A percentile compares a stretch with the other conserved stretches of the same genome.
These are phyloP conservation scores for Neofusicoccum kwambonambiense DNA, from an alignment of 2,329 filamentous ascomycete genomes.

Conservation along the genomic window DNA sequence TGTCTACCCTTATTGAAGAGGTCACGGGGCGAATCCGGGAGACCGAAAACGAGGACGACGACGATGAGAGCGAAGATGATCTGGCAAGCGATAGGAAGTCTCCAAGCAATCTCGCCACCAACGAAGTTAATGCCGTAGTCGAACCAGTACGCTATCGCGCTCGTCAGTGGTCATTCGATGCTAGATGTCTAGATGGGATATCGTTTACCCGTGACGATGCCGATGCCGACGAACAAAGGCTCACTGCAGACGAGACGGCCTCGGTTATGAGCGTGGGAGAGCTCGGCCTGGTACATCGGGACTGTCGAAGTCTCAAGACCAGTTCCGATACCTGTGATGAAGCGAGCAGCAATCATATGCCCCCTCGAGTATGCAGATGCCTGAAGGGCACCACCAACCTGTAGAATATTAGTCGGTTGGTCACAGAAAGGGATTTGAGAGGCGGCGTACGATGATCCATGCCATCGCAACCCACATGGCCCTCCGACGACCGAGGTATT, in stretches of 20 bases:
- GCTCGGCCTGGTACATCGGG: constrained; percentile 55
- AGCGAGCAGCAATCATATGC: constrained; percentile 53
- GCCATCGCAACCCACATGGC: constrained; percentile 33
- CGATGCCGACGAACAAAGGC: constrained; percentile 45
- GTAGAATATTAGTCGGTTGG: not conserved
- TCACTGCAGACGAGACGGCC: constrained; percentile 61
- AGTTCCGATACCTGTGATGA: constrained; percentile 54
- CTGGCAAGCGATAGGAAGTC: constrained; percentile 54
- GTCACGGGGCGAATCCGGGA: constrained; percentile 33
- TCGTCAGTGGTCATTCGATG: not conserved
- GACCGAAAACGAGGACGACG: constrained; percentile 40
- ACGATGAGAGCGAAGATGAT: constrained; percentile 46
- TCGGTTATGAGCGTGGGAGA: constrained; percentile 55
- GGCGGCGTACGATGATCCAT: constrained; percentile 12
- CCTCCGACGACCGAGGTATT: constrained; percentile 43
- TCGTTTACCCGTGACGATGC: constrained; percentile 42
- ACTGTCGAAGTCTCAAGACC: constrained; percentile 56
- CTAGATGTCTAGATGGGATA: not conserved
- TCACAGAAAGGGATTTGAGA: too few relatives aligned
- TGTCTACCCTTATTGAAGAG: constrained; percentile 38
- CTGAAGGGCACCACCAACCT: constrained; percentile 14
- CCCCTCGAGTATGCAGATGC: constrained; percentile 8
- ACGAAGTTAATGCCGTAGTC: constrained; percentile 48
- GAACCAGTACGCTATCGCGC: constrained; percentile 50
- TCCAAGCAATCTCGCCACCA: constrained; percentile 39